Evolutionary conservation across 306 rosid genomes (phyloP).

Genomic region (Adenanthera pavonina): DNA sequence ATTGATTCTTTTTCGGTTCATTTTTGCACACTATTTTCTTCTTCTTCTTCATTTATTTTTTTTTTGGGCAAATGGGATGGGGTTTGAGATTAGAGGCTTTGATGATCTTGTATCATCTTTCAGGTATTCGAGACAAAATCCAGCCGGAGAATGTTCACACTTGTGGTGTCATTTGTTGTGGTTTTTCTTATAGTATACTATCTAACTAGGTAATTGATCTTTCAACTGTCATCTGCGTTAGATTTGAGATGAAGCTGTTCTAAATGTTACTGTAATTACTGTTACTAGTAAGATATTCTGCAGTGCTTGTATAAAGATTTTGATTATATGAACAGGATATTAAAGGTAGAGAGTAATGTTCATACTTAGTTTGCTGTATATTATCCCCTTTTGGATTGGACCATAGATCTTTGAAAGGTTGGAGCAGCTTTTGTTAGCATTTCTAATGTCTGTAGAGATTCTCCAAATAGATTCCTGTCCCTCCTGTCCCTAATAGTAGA

Average conservation of each 20-base stretch:
- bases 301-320: slow-evolving; percentile 46
- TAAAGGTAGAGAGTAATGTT: slow-evolving; percentile 29
- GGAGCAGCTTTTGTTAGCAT: background rate
- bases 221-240: slow-evolving; percentile 33
- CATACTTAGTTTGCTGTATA: slow-evolving; percentile 15
- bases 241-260: slow-evolving; percentile 30
- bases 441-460: background rate
- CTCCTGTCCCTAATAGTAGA: too few species aligned
- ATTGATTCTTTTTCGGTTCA: slow-evolving; percentile 1
- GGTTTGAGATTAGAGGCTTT: background rate
- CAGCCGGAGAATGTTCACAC: slow-evolving; percentile 83
- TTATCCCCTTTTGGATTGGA: background rate
- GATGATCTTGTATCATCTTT: slow-evolving; percentile 32
- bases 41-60: background rate
- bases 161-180: slow-evolving; percentile 83
- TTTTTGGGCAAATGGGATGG: slow-evolving; percentile 4
- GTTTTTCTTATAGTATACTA: slow-evolving; percentile 85
- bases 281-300: slow-evolving; percentile 32
- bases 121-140: slow-evolving; percentile 97
- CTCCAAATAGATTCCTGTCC: background rate
- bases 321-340: slow-evolving; percentile 39
- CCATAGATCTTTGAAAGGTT: background rate
- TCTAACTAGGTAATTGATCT: slow-evolving; percentile 63
- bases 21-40: background rate
- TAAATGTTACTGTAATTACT: slow-evolving; percentile 43